Evolutionary conservation across 306 rosid species (phyloP).

Genomic region (Malus orientalis): DNA sequence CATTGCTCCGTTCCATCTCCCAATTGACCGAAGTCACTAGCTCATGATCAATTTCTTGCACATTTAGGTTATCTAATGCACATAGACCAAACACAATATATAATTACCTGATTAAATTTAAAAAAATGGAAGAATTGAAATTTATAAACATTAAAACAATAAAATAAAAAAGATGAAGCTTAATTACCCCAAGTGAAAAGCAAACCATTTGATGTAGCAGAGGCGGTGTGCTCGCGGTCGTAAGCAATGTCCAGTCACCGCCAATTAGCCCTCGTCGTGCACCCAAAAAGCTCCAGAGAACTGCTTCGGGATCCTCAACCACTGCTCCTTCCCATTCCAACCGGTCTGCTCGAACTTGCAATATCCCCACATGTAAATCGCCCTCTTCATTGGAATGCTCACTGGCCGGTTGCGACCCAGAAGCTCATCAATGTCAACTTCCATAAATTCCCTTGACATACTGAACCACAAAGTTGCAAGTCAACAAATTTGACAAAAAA

Average conservation of each 20-base stretch:
- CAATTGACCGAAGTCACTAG: too few species aligned
- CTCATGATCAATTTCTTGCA: too few species aligned
- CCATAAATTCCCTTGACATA: conserved; percentile 1
- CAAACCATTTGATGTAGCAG: too few species aligned
- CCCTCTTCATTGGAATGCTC: conserved; percentile 62
- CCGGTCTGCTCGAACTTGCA: conserved; percentile 88
- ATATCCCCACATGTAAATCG: conserved; percentile 91
- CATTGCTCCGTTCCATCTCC: too few species aligned
- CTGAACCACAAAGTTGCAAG: not conserved
- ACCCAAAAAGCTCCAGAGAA: conserved; percentile 67
- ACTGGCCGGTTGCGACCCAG: conserved; percentile 31
- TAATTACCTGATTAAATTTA: too few species aligned
- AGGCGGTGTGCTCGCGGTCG: conserved; percentile 56
- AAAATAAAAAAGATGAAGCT: too few species aligned
- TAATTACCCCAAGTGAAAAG: too few species aligned
- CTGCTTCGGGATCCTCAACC: conserved; percentile 72
- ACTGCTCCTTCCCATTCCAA: conserved; percentile 49
- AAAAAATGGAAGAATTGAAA: too few species aligned
- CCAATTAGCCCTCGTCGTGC: conserved; percentile 55
- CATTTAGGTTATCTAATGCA: too few species aligned
- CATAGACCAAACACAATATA: too few species aligned
- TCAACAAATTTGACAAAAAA: not conserved
- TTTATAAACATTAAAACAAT: too few species aligned
- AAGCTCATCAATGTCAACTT: conserved; percentile 56
- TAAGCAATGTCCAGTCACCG: conserved; percentile 81